phyloP scores from a whole-genome alignment of 73 alveolate genomes.

The Paraurostyla sp. region DNA sequence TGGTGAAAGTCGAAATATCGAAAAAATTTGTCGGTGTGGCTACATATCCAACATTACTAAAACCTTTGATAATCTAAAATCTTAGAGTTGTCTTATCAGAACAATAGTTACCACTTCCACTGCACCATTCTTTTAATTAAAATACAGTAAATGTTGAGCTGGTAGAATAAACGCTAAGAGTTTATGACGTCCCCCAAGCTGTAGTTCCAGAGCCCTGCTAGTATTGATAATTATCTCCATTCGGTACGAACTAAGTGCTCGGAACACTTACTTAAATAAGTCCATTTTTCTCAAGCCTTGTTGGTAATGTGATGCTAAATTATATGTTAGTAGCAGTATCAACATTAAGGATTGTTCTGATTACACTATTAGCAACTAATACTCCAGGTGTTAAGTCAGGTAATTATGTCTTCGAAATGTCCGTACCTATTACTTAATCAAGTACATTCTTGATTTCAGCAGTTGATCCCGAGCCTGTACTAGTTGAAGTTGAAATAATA shows the following conservation, averaged over 20 bases:
- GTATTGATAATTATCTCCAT: slow-evolving; percentile 27
- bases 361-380: not conserved
- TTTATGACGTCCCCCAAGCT: not conserved
- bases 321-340: slow-evolving; percentile 41
- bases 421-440: slow-evolving; percentile 52
- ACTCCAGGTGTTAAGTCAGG: slow-evolving; percentile 52
- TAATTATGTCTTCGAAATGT: not conserved
- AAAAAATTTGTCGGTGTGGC: slow-evolving; percentile 49
- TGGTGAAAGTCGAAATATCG: slow-evolving; percentile 9
- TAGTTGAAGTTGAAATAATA: slow-evolving; percentile 50
- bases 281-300: slow-evolving; percentile 31
- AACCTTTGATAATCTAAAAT: slow-evolving; percentile 21
- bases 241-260: slow-evolving; percentile 15
- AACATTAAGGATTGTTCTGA: slow-evolving; percentile 56
- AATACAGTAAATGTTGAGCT: slow-evolving; percentile 23
- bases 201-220: not conserved
- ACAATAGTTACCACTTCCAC: slow-evolving; percentile 9
- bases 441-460: slow-evolving; percentile 48
- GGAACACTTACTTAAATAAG: slow-evolving; percentile 33
- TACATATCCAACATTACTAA: slow-evolving; percentile 38
- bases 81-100: not conserved
- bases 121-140: slow-evolving; percentile 35
- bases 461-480: slow-evolving; percentile 34
- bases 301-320: slow-evolving; percentile 30
- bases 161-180: not conserved